These are phyloP conservation scores for Crotalaria pallida DNA, from an alignment of 306 rosid species.

Conservation along the genomic window DNA sequence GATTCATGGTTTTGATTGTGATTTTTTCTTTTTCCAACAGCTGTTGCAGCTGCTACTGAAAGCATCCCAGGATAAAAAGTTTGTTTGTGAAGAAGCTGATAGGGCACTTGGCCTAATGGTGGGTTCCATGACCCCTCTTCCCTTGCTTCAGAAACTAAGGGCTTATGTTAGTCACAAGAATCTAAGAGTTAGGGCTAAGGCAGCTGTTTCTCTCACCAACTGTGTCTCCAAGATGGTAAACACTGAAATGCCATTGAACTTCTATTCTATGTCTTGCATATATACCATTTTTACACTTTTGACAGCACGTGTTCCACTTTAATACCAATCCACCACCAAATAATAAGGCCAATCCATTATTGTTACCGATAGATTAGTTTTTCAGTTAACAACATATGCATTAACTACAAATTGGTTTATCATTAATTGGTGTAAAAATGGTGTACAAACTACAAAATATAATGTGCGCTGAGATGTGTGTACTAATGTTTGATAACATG, in stretches of 20 bases:
- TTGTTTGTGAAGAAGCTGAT: slow-evolving; percentile 95
- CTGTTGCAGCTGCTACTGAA: slow-evolving; percentile 72
- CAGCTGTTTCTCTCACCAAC: slow-evolving; percentile 58
- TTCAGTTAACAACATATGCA: background rate
- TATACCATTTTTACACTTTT: no score
- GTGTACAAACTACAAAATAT: no score
- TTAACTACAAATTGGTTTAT: background rate
- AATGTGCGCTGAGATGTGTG: background rate
- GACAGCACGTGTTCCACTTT: no score
- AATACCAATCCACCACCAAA: no score
- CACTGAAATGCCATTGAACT: background rate
- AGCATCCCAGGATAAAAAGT: slow-evolving; percentile 83
- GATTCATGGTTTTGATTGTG: background rate
- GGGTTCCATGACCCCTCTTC: slow-evolving; percentile 60
- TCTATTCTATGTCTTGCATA: background rate
- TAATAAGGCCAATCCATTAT: no score
- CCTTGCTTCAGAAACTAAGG: slow-evolving; percentile 56
- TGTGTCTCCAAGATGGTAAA: slow-evolving; percentile 83
- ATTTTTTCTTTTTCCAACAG: slow-evolving; percentile 35
- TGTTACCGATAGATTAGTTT: background rate
- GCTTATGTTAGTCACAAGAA: slow-evolving; percentile 58
- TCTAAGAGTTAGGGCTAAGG: slow-evolving; percentile 81
- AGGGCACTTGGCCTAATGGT: slow-evolving; percentile 63
- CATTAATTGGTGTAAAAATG: background rate
- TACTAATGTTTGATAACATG: background rate